These are phyloP conservation scores for Metschnikowia cerradonensis DNA, from an alignment of 805 yeast species.

Conservation along the genomic window DNA sequence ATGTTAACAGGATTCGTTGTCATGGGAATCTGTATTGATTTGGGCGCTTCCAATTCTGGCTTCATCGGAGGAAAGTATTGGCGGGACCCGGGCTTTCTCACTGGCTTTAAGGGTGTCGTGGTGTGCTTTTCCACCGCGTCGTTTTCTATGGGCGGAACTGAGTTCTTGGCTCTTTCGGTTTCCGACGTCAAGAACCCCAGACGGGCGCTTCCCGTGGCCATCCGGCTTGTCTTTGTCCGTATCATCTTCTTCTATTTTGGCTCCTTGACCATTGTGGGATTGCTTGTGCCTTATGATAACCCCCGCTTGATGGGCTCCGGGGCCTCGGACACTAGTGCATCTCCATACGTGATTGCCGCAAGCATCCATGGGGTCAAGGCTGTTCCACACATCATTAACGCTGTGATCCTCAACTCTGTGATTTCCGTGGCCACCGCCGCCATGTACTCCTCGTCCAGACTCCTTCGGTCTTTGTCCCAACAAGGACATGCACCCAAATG, in stretches of 20 bases:
- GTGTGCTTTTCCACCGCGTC: constrained; percentile 39
- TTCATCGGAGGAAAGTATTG: constrained; percentile 41
- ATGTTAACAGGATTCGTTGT: constrained; percentile 41
- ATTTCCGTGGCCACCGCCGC: constrained; percentile 30
- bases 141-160: constrained; percentile 39
- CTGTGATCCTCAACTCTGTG: constrained; percentile 29
- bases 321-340: constrained; percentile 26
- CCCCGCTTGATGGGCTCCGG: constrained; percentile 33
- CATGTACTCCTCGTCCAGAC: constrained; percentile 25
- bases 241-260: constrained; percentile 38
- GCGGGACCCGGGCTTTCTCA: constrained; percentile 37
- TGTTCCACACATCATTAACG: constrained; percentile 30
- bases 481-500: constrained; percentile 28
- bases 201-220: constrained; percentile 38
- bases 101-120: constrained; percentile 38
- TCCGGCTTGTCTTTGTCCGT: constrained; percentile 39
- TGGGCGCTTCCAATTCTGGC: constrained; percentile 28
- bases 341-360: constrained; percentile 30
- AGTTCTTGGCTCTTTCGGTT: constrained; percentile 36
- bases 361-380: constrained; percentile 25
- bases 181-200: constrained; percentile 39
- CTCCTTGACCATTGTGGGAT: constrained; percentile 35
- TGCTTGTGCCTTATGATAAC: constrained; percentile 35
- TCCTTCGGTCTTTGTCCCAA: constrained; percentile 23
- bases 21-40: constrained; percentile 37